Evolutionary conservation across 2,329 filamentous ascomycete species (phyloP), one percentile per base, ranked within the genome.

Genomic region (Botrytis hyacinthi): DNA sequence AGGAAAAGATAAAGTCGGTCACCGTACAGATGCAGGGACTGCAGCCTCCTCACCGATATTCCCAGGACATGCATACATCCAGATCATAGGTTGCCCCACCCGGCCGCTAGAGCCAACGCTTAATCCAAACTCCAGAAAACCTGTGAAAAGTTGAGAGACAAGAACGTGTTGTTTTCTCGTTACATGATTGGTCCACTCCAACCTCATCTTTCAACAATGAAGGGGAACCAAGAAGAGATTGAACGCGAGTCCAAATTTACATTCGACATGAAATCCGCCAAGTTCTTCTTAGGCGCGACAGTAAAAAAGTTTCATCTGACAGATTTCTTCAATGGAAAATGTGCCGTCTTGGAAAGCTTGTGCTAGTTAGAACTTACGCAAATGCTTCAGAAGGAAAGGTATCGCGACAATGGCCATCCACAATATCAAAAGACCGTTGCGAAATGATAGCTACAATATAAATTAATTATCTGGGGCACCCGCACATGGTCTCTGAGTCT

Each of bases 61-160:
- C 66, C 66, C 48, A 54, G 48, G 40, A 54, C 46, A 18, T 51
- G 46, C 46, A 40, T 54, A 10, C 8, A 63, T 42, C 26, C 40
- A n/a, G 37, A 57, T 40, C 8, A 32, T 68, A 9, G 48, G 20
- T 5, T 29, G 51, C 37, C 66, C 66, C 48, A 69, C 66, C 37
- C 10, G 26, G 26, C 66, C 66, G 66, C 51, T 69, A 57, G 48
- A 57, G 37, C 66, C 66, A 68, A 68, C 65, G 66, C 66, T 69
- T 57, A 69, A 57, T 32, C 51, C 51, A 57, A 22, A 57, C 0
- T 44, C 48, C 48, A 18, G 57, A 26, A 68, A 44, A 22, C 48
- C 48, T 59, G 66, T 42, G 66, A 69, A 37, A 57, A 20, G 16
- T 69, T 57, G 66, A 44, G n/a, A 69, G 48, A 44, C 35, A 42